Evolutionary conservation across 2,329 filamentous ascomycete species (phyloP).

Genomic region (Ceratocystis harringtonii): DNA sequence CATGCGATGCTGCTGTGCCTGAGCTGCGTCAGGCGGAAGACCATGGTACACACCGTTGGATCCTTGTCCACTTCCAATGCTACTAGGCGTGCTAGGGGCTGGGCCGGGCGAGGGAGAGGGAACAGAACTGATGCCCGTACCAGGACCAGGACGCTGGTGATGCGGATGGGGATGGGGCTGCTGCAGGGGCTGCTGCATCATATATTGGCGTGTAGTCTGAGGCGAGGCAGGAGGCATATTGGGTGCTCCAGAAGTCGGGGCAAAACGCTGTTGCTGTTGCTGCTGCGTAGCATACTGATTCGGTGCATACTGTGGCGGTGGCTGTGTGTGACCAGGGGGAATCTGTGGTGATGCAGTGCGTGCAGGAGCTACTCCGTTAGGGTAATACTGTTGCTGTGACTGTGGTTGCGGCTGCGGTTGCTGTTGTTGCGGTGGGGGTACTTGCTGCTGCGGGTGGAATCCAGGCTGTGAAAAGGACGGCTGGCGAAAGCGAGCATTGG

Average conservation of each 20-base stretch:
- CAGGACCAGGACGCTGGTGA: conserved; percentile 3
- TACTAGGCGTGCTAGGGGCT: conserved; percentile 12
- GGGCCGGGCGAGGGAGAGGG: conserved; percentile 15
- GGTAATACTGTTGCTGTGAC: conserved; percentile 23
- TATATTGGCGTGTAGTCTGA: conserved; percentile 12
- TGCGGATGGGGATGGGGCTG: conserved; percentile 3
- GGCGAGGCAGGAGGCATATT: conserved; percentile 17
- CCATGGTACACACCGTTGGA: conserved; percentile 10
- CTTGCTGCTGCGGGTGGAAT: conserved; percentile 24
- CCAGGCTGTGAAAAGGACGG: conserved; percentile 24
- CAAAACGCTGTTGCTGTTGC: conserved; percentile 11
- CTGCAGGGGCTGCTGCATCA: conserved; percentile 15
- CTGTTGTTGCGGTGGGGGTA: conserved; percentile 10
- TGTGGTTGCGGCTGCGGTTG: conserved; percentile 4
- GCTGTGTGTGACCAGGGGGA: conserved; percentile 23
- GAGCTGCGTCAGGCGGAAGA: conserved; percentile 17
- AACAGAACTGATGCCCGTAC: conserved; percentile 1
- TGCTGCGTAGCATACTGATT: conserved; percentile 5
- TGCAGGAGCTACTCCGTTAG: conserved; percentile 32
- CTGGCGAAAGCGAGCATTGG: conserved; percentile 29
- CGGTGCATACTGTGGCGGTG: not conserved
- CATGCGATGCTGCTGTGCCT: conserved; percentile 35
- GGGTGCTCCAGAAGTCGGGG: conserved; percentile 1
- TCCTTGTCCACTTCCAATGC: conserved; percentile 1
- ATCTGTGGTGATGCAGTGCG: conserved; percentile 34